phyloP scores from a whole-genome alignment of 192 early-diverging fungal species.

The Rhizophagus clarus region DNA sequence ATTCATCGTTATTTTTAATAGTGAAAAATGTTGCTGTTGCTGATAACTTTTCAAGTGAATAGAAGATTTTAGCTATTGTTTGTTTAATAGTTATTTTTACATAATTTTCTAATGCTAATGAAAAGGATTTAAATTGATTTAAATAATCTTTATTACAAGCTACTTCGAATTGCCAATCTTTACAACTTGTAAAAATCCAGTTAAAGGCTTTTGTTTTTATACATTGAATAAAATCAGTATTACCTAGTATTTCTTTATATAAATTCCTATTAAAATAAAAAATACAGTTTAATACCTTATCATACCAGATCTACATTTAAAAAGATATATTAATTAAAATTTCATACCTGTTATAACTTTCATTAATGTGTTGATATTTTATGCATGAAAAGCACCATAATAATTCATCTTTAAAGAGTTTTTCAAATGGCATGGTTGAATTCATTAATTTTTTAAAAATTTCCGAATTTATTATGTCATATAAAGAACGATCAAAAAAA shows the following conservation, averaged over 20 bases:
- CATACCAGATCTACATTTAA: no score
- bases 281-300: no score
- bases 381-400: background rate
- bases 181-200: background rate
- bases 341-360: background rate
- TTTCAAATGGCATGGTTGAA: background rate
- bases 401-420: background rate
- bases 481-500: background rate
- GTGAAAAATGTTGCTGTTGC: background rate
- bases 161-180: background rate
- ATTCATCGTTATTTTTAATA: background rate
- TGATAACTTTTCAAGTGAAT: background rate
- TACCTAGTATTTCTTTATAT: background rate
- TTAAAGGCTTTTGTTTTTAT: background rate
- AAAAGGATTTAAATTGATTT: background rate
- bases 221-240: background rate
- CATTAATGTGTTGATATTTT: background rate
- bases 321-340: no score
- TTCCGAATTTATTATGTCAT: background rate
- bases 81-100: background rate
- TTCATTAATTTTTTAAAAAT: background rate
- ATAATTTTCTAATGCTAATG: background rate
- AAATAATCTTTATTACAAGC: background rate
- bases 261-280: background rate
- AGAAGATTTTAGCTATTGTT: background rate